These are phyloP conservation scores for Thoreauomyces humboldtii DNA, from an alignment of 192 early-diverging fungal species.

Conservation along the genomic window DNA sequence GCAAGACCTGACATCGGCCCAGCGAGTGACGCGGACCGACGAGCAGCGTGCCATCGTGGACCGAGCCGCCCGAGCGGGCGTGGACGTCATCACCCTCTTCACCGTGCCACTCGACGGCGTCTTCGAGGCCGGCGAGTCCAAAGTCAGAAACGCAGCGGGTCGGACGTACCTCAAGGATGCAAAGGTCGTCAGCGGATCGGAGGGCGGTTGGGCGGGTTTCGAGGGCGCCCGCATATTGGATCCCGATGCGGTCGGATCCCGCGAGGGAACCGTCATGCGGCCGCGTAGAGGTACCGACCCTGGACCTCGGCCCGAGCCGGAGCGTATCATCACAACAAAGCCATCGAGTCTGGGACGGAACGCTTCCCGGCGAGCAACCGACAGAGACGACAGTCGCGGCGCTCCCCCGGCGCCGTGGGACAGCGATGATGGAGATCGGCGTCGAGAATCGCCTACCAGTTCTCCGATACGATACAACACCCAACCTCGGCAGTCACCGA, in stretches of 20 bases:
- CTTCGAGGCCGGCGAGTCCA: slow-evolving; percentile 74
- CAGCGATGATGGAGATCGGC: too few species aligned
- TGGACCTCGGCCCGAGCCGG: too few species aligned
- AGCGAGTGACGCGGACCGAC: slow-evolving; percentile 27
- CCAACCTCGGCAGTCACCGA: too few species aligned
- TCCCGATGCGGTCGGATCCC: not conserved
- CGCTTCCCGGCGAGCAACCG: too few species aligned
- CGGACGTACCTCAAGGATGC: slow-evolving; percentile 71
- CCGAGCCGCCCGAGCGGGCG: slow-evolving; percentile 27
- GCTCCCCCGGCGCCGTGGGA: too few species aligned
- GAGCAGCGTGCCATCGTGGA: slow-evolving; percentile 27
- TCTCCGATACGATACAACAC: too few species aligned
- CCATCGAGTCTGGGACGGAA: too few species aligned
- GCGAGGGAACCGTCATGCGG: not conserved
- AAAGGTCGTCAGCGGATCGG: slow-evolving; percentile 42
- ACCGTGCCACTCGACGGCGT: slow-evolving; percentile 72
- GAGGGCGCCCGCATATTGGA: slow-evolving; percentile 36
- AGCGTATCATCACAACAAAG: too few species aligned
- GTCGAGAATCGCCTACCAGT: too few species aligned
- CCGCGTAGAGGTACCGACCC: too few species aligned
- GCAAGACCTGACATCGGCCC: slow-evolving; percentile 62
- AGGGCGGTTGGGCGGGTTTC: slow-evolving; percentile 48
- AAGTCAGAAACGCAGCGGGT: slow-evolving; percentile 71
- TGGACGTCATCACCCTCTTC: slow-evolving; percentile 28
- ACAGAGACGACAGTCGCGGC: too few species aligned